phyloP scores from a whole-genome alignment of 345 rosid species.

The Syzygium aromaticum region DNA sequence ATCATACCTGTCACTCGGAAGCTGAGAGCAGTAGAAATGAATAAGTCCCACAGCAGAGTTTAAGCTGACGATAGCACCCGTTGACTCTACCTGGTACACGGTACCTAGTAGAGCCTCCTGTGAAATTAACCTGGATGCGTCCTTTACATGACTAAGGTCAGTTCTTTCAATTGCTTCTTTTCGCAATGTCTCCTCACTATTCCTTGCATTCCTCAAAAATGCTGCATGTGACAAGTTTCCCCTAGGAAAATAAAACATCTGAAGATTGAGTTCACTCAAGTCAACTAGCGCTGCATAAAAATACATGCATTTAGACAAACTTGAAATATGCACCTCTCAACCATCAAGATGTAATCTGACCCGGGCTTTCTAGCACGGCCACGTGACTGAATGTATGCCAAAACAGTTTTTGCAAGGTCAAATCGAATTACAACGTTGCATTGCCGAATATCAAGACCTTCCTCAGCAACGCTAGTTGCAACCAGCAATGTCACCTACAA shows the following conservation, averaged over 20 bases:
- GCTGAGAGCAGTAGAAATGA: slow-evolving; percentile 95
- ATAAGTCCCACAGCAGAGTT: slow-evolving; percentile 95
- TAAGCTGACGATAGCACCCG: slow-evolving; percentile 97
- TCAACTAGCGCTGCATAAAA: neutral
- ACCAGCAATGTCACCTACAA: slow-evolving; percentile 82
- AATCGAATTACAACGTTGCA: slow-evolving; percentile 98
- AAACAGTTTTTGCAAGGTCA: slow-evolving; percentile 98
- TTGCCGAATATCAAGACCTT: slow-evolving; percentile 98
- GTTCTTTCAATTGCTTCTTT: slow-evolving; percentile 98
- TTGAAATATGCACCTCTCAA: slow-evolving; percentile 61
- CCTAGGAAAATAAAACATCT: slow-evolving; percentile 24
- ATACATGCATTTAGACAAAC: neutral
- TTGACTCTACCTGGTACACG: slow-evolving; percentile 85
- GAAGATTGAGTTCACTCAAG: neutral
- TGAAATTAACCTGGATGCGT: slow-evolving; percentile 75
- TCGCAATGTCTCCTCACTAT: slow-evolving; percentile 93
- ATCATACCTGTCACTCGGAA: slow-evolving; percentile 88
- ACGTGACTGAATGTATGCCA: slow-evolving; percentile 97
- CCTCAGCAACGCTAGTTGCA: slow-evolving; percentile 99
- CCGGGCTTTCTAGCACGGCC: slow-evolving; percentile 99
- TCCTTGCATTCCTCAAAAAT: slow-evolving; percentile 89
- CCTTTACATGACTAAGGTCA: slow-evolving; percentile 91
- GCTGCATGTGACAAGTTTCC: slow-evolving; percentile 80
- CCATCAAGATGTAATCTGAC: slow-evolving; percentile 96
- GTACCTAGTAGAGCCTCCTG: slow-evolving; percentile 71